Evolutionary conservation across 768 basidiomycete genomes (phyloP), one percentile per base, ranked within the genome.

Genomic region (Filobasidium floriforme): DNA sequence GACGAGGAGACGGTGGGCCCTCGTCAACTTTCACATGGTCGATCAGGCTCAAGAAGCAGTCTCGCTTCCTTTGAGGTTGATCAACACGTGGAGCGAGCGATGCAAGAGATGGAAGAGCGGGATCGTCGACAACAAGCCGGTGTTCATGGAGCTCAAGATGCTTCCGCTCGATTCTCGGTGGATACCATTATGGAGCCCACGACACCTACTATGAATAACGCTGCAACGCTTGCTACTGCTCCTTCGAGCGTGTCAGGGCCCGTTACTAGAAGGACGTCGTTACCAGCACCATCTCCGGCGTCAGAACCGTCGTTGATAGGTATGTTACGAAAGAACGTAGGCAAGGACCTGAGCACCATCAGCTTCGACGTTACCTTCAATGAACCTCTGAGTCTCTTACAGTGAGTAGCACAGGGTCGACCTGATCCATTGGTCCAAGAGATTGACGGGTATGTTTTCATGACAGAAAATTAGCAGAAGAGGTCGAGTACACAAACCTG

Each of bases 361-460:
- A 44, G 49, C n/a, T 64, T 68, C 22, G 63, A 61, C 32, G 60
- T 92, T 1, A 84, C 87, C 1, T 93, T 92, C 80, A 93, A 93
- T 70, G 90, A 93, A 71, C 90, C 90, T 37, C 77, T 93, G 41
- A 89, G 88, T 0, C 81, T 93, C 49, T 81, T 92, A 11, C 91
- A 93, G 76, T 82, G 73, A 26, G 26, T 57, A 1, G 14, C 15
- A 6, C 6, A 24, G 15, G 2, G 22, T 26, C 22, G 32, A 37
- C 3, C 32, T 37, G 32, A 37, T 37, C 4, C 32, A 37, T 9
- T 37, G 4, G 32, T 37, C 9, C 32, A 37, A 4, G 32, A 3
- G 9, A 37, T 9, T 37, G 32, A 37, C 32, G 32, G 32, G 32
- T 9, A 4, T 37, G 32, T 37, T 37, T 3, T 37, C 24, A 51